Evolutionary conservation across 148 eudicot species (phyloP).

Genomic region (Amaranthus palmeri): DNA sequence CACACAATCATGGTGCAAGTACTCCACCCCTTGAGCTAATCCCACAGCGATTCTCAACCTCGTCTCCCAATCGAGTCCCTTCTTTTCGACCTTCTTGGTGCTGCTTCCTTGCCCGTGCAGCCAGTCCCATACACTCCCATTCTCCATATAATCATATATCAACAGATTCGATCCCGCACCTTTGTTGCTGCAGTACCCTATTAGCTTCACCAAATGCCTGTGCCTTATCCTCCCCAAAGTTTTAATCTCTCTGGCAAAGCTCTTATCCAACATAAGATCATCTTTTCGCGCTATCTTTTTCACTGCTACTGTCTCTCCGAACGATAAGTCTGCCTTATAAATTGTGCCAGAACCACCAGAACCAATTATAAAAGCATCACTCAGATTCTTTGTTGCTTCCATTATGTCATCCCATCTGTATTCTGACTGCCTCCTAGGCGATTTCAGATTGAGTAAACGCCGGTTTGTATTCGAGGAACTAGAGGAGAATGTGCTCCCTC

Average conservation of each 20-base stretch:
- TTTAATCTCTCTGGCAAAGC: constrained; percentile 84
- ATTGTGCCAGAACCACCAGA: constrained; percentile 91
- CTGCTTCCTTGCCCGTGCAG: constrained; percentile 36
- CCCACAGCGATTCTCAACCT: constrained; percentile 83
- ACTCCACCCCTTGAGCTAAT: constrained; percentile 91
- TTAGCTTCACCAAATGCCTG: constrained; percentile 81
- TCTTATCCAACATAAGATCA: constrained; percentile 58
- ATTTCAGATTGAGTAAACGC: constrained; percentile 45
- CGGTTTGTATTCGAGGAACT: constrained; percentile 66
- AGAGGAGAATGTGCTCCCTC: constrained; percentile 43
- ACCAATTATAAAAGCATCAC: constrained; percentile 76
- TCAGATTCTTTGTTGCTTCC: constrained; percentile 88
- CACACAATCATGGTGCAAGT: constrained; percentile 86
- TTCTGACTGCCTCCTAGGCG: constrained; percentile 41
- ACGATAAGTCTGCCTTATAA: constrained; percentile 65
- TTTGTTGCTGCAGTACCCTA: constrained; percentile 71
- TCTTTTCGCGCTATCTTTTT: constrained; percentile 73
- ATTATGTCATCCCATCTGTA: constrained; percentile 83
- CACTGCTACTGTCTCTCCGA: constrained; percentile 73
- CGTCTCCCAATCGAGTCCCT: constrained; percentile 65
- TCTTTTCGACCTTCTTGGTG: constrained; percentile 40
- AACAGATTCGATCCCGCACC: constrained; percentile 58
- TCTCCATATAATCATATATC: constrained; percentile 93
- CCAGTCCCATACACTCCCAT: constrained; percentile 98
- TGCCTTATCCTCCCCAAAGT: constrained; percentile 91